Conservation (phyloP, 331 rosid species). For the Quercus lobata region DNA sequence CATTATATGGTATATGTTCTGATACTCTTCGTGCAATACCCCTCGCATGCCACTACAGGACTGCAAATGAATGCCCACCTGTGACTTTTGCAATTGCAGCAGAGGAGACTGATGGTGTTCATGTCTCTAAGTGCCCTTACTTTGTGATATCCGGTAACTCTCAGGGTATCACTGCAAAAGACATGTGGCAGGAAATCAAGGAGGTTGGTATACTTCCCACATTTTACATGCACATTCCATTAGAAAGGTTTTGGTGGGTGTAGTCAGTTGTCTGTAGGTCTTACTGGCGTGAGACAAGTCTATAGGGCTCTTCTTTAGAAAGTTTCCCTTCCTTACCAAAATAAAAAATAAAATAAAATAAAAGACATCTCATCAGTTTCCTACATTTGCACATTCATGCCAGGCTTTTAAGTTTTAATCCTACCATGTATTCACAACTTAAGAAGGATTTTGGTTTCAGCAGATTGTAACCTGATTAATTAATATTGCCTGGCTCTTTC, state of each 20-base stretch:
- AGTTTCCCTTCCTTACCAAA: too few species aligned
- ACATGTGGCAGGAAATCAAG: conserved; percentile 87
- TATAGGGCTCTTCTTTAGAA: too few species aligned
- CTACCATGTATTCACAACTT: conserved; percentile 4
- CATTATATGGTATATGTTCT: background rate
- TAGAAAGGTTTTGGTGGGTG: background rate
- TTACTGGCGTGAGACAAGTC: too few species aligned
- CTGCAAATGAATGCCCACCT: conserved; percentile 55
- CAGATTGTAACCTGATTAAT: background rate
- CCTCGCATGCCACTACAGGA: conserved; percentile 44
- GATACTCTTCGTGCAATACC: background rate
- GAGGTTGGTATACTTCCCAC: conserved; percentile 42
- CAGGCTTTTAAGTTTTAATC: background rate
- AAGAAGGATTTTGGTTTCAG: conserved; percentile 13
- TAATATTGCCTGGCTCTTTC: conserved; percentile 9
- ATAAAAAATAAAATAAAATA: too few species aligned
- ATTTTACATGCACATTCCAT: background rate
- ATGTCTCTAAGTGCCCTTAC: conserved; percentile 77
- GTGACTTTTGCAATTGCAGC: conserved; percentile 90
- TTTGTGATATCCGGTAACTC: conserved; percentile 75
- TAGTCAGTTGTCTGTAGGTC: too few species aligned
- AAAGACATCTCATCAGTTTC: background rate
- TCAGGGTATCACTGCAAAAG: conserved; percentile 67
- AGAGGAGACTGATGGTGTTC: conserved; percentile 64
- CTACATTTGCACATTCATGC: background rate